phyloP scores from a whole-genome alignment of 345 rosid species.

The Pistacia vera region DNA sequence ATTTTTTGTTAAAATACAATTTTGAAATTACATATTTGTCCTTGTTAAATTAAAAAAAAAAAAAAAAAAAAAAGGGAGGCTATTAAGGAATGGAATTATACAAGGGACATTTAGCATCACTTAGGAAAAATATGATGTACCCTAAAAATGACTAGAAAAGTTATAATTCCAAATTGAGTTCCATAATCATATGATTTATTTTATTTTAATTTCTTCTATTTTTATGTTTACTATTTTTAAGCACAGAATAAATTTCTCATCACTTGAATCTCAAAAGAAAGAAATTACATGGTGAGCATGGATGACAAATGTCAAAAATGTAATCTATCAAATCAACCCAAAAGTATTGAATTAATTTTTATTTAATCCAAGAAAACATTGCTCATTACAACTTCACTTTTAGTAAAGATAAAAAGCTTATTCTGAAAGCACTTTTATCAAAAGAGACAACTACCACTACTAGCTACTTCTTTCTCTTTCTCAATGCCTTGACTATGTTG shows the following conservation, averaged over 20 bases:
- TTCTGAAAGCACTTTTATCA: background rate
- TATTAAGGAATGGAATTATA: too few relatives aligned
- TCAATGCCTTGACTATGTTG: slow-evolving; percentile 1
- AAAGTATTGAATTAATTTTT: background rate
- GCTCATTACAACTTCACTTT: background rate
- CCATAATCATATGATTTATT: background rate
- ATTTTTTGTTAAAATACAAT: too few relatives aligned
- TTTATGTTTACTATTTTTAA: background rate
- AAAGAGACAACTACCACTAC: background rate
- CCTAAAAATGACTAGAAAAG: too few relatives aligned
- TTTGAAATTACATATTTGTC: too few relatives aligned
- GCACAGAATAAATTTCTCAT: background rate
- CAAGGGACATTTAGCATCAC: too few relatives aligned
- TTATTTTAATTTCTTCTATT: background rate
- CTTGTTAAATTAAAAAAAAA: too few relatives aligned
- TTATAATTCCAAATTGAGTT: too few relatives aligned
- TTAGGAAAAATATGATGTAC: too few relatives aligned
- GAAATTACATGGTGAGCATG: background rate
- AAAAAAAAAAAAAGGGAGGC: too few relatives aligned
- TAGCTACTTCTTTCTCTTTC: background rate
- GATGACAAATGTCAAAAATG: background rate
- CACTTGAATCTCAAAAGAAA: background rate
- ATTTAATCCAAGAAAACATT: background rate
- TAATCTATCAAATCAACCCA: background rate
- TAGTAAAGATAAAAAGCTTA: background rate